A percentile compares a stretch with the other conserved stretches of the same genome.
Evolutionary conservation across 768 basidiomycete species (phyloP).

Genomic region (Pulveroboletus sp.): DNA sequence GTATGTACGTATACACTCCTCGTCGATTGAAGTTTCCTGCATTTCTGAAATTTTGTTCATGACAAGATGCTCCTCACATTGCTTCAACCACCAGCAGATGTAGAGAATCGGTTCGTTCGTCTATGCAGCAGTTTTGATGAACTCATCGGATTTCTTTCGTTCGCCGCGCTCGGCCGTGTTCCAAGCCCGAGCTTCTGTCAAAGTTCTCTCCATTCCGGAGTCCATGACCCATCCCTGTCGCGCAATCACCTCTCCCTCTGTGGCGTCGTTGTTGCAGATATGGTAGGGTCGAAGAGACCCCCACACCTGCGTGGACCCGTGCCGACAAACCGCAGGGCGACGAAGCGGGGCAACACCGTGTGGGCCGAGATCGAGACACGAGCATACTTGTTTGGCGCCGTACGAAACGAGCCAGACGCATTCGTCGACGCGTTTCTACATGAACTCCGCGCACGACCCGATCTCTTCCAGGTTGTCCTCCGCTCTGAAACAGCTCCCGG

Average conservation of each 20-base stretch:
- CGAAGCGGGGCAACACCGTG: constrained; percentile 10
- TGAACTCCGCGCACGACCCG: constrained; percentile 28
- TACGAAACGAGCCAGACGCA: constrained; percentile 24
- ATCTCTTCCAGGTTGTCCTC: constrained; percentile 30
- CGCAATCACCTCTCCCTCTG: constrained; percentile 21
- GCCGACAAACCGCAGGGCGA: constrained; percentile 6
- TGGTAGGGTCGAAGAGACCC: constrained; percentile 5
- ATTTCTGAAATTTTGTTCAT: neutral
- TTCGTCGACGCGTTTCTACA: constrained; percentile 26
- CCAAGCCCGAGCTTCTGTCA: constrained; percentile 20
- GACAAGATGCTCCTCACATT: constrained; percentile 4
- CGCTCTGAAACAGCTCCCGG: constrained; percentile 27
- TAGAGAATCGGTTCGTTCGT: constrained; percentile 30
- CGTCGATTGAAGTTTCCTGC: neutral
- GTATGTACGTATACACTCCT: constrained; percentile 22
- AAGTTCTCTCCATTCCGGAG: neutral
- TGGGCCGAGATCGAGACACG: constrained; percentile 25
- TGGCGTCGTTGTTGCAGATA: constrained; percentile 19
- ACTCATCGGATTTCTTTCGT: constrained; percentile 27
- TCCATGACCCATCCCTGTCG: neutral
- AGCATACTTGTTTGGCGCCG: constrained; percentile 30
- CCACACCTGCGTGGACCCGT: neutral
- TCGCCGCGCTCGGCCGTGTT: constrained; percentile 17
- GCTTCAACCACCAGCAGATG: constrained; percentile 11
- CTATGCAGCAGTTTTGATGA: constrained; percentile 30